phyloP scores from a whole-genome alignment of 495 filamentous ascomycete genomes.

The Staphylotrichum tortipilum region DNA sequence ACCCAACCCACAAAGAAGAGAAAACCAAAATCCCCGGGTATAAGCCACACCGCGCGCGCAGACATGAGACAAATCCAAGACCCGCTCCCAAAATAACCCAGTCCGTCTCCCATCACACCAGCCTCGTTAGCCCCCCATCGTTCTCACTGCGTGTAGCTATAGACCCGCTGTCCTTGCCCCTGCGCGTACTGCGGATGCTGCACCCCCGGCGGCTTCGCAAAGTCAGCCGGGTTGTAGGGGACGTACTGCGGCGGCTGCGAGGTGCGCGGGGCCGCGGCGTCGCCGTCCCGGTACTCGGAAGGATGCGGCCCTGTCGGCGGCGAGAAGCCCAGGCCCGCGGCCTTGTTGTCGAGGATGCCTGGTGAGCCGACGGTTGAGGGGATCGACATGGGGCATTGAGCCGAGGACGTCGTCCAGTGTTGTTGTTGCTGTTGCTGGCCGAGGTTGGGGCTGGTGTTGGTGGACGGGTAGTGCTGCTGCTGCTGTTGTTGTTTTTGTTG shows the following conservation, averaged over 20 bases:
- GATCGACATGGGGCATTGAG: slow-evolving; percentile 28
- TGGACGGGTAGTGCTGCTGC: no score
- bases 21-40: slow-evolving; percentile 9
- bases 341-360: slow-evolving; percentile 29
- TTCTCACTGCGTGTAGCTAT: slow-evolving; percentile 11
- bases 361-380: slow-evolving; percentile 28
- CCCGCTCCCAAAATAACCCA: no score
- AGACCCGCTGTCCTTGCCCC: slow-evolving; percentile 6
- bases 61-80: no score
- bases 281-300: slow-evolving; percentile 28
- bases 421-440: no score
- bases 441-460: slow-evolving; percentile 18
- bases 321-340: slow-evolving; percentile 14
- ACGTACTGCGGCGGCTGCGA: slow-evolving; percentile 20
- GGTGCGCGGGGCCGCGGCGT: slow-evolving; percentile 14
- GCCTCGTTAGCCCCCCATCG: neutral
- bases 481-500: no score
- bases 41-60: slow-evolving; percentile 6
- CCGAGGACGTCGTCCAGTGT: slow-evolving; percentile 15
- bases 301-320: no score
- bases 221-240: slow-evolving; percentile 39
- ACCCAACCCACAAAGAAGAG: neutral
- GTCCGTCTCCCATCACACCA: no score
- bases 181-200: slow-evolving; percentile 9
- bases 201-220: slow-evolving; percentile 27